These are phyloP conservation scores for Hemisphaericaspora xylanilytica DNA, from an alignment of 1,139 yeast genomes.

Conservation along the genomic window DNA sequence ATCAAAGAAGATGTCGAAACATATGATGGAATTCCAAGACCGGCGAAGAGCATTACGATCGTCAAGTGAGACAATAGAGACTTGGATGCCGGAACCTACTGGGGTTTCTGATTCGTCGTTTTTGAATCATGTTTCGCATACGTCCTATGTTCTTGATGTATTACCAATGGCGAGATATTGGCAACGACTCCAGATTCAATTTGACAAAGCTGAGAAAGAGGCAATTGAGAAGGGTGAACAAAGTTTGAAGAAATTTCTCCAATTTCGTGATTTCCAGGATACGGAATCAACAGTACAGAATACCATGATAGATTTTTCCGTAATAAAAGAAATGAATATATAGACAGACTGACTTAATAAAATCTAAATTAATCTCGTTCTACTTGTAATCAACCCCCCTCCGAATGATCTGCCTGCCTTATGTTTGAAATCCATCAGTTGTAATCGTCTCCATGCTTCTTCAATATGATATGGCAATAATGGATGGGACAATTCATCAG, in stretches of 20 bases:
- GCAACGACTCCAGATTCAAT: slow-evolving; percentile 31
- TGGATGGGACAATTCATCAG: slow-evolving; percentile 84
- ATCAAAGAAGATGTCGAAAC: slow-evolving; percentile 17
- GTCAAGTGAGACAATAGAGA: slow-evolving; percentile 6
- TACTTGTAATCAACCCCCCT: slow-evolving; percentile 60
- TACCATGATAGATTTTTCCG: slow-evolving; percentile 8
- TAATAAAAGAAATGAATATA: too few species aligned
- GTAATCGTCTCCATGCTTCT: slow-evolving; percentile 89
- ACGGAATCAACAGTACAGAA: slow-evolving; percentile 13
- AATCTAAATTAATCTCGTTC: slow-evolving; percentile 38
- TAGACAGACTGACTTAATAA: too few species aligned
- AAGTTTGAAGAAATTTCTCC: slow-evolving; percentile 29
- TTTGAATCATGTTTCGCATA: slow-evolving; percentile 17
- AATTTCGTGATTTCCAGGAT: slow-evolving; percentile 38
- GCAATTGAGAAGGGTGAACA: slow-evolving; percentile 15
- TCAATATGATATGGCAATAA: slow-evolving; percentile 79
- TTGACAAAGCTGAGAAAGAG: slow-evolving; percentile 26
- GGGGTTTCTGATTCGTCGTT: slow-evolving; percentile 30
- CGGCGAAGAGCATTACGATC: slow-evolving; percentile 6
- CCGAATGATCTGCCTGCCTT: slow-evolving; percentile 70
- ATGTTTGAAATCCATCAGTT: slow-evolving; percentile 57
- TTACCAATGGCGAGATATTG: slow-evolving; percentile 36
- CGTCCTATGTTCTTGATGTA: slow-evolving; percentile 27
- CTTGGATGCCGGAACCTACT: slow-evolving; percentile 16
- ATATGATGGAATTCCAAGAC: slow-evolving; percentile 1